Percentiles rank a stretch among this genome's conserved stretches.
Evolutionary conservation across 805 yeast genomes (phyloP).

Genomic region (Yarrowia sp.): DNA sequence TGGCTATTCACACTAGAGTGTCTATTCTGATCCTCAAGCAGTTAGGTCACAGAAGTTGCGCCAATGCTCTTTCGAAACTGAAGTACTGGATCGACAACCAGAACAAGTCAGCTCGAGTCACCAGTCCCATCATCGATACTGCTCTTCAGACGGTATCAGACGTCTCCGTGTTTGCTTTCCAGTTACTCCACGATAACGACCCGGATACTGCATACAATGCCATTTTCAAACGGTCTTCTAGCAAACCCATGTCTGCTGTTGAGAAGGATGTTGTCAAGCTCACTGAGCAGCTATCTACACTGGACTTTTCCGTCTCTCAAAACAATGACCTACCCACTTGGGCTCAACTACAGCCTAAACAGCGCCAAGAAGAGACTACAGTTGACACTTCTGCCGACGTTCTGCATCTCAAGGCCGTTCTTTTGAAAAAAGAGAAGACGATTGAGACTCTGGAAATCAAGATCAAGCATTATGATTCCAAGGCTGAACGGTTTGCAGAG

Average conservation of each 20-base stretch:
- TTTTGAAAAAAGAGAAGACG: conserved; percentile 23
- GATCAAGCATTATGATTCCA: conserved; percentile 27
- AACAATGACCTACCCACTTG: conserved; percentile 31
- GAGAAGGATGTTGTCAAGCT: conserved; percentile 10
- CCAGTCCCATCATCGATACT: conserved; percentile 5
- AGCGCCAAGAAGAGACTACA: neutral
- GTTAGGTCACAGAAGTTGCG: conserved; percentile 9
- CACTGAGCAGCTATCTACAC: conserved; percentile 8
- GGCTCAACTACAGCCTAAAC: conserved; percentile 27
- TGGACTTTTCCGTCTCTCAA: neutral
- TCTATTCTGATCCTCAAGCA: conserved; percentile 9
- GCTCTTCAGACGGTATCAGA: conserved; percentile 4
- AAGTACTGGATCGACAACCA: conserved; percentile 31
- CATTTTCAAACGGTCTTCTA: conserved; percentile 2
- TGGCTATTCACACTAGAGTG: conserved; percentile 11
- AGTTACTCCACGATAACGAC: conserved; percentile 5
- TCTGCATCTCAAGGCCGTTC: conserved; percentile 21
- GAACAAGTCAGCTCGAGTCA: conserved; percentile 1
- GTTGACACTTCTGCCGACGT: conserved; percentile 11
- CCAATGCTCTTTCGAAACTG: conserved; percentile 16
- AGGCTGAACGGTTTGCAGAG: conserved; percentile 24
- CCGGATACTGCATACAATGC: conserved; percentile 11
- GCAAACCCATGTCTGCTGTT: conserved; percentile 24
- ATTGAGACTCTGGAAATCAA: conserved; percentile 35
- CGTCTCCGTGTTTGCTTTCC: conserved; percentile 5